phyloP scores from a whole-genome alignment of 345 rosid species.

The Chamaenerion angustifolium region DNA sequence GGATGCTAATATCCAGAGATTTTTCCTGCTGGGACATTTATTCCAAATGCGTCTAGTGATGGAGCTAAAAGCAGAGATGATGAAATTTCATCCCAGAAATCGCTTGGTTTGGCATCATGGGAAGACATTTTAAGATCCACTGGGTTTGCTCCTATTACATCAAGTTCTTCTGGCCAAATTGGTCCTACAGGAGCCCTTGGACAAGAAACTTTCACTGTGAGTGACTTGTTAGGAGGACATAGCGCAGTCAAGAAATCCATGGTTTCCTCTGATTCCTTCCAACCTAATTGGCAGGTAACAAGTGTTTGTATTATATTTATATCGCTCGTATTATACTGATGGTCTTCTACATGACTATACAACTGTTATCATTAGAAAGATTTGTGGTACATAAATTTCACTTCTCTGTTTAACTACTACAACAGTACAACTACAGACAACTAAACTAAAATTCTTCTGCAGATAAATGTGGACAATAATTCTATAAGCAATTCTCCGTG shows the following conservation, averaged over 20 bases:
- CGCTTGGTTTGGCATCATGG: constrained; percentile 48
- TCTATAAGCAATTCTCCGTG: constrained; percentile 17
- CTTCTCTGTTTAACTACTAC: too few relatives aligned
- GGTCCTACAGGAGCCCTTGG: constrained; percentile 14
- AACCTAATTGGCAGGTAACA: constrained; percentile 62
- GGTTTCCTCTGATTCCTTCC: constrained; percentile 29
- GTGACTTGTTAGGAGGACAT: constrained; percentile 23
- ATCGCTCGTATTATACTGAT: not conserved
- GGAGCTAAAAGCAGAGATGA: constrained; percentile 15
- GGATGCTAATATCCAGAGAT: constrained; percentile 19
- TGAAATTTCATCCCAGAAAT: constrained; percentile 29
- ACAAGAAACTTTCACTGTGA: constrained; percentile 17
- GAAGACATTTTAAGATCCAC: constrained; percentile 32
- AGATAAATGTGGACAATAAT: constrained; percentile 29
- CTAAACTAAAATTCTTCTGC: constrained; percentile 12
- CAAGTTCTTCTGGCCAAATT: constrained; percentile 17
- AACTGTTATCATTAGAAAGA: too few relatives aligned
- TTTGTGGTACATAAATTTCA: too few relatives aligned
- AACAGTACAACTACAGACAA: too few relatives aligned
- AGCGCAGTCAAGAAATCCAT: constrained; percentile 19
- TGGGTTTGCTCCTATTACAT: constrained; percentile 22
- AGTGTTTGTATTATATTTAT: constrained; percentile 1
- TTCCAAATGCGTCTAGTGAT: constrained; percentile 22
- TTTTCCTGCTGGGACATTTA: constrained; percentile 14
- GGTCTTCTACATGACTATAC: too few relatives aligned